phyloP scores from a whole-genome alignment of 768 basidiomycete genomes.

The Pholiota microspora region DNA sequence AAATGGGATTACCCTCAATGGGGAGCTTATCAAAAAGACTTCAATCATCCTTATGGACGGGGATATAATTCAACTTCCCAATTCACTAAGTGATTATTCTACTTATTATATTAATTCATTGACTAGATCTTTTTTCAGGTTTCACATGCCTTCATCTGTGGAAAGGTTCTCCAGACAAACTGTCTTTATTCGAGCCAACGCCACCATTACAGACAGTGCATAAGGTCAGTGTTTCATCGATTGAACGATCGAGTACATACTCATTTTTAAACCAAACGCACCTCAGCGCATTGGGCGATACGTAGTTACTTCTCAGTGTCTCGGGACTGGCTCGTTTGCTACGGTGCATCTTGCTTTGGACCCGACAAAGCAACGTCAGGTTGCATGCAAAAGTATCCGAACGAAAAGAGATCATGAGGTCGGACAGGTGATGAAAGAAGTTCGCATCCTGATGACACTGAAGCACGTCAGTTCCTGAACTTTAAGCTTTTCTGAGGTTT shows the following conservation, averaged over 20 bases:
- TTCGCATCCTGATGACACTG: constrained; percentile 66
- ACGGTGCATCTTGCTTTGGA: constrained; percentile 80
- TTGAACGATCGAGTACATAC: background rate
- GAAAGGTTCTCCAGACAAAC: constrained; percentile 50
- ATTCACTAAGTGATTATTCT: constrained; percentile 49
- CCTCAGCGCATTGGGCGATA: constrained; percentile 62
- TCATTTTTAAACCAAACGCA: background rate
- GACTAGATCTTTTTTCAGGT: constrained; percentile 31
- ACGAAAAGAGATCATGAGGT: constrained; percentile 58
- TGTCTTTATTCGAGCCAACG: constrained; percentile 59
- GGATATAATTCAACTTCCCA: constrained; percentile 65
- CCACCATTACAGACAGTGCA: constrained; percentile 51
- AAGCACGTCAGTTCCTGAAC: constrained; percentile 53
- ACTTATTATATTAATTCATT: background rate
- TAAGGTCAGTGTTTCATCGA: constrained; percentile 40
- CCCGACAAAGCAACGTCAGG: constrained; percentile 59
- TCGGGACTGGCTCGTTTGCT: constrained; percentile 81
- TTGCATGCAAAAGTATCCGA: constrained; percentile 82
- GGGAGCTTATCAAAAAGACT: constrained; percentile 61
- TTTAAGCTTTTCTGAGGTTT: background rate
- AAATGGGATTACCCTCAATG: constrained; percentile 74
- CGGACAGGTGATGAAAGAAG: constrained; percentile 72
- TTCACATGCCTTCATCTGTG: constrained; percentile 66
- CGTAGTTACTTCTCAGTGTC: constrained; percentile 72
- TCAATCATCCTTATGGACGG: constrained; percentile 77